Evolutionary conservation across 805 yeast species (phyloP).

Genomic region (Saturnispora dispora): DNA sequence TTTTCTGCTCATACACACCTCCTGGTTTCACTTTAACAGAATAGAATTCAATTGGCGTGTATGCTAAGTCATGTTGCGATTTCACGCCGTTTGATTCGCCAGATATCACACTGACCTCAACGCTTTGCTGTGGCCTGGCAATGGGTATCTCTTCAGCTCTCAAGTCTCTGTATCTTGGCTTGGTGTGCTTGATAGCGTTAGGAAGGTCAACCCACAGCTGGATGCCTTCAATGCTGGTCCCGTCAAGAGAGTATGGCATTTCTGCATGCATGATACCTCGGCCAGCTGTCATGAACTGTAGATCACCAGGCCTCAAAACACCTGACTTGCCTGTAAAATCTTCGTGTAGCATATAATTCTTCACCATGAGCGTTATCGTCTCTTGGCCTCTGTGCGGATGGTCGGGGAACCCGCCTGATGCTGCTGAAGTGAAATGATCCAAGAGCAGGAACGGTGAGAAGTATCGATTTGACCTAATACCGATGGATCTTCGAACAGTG

Average conservation of each 20-base stretch:
- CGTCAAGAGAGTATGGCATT: conserved; percentile 59
- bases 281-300: conserved; percentile 94
- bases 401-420: conserved; percentile 71
- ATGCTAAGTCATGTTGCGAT: conserved; percentile 65
- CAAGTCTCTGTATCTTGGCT: conserved; percentile 75
- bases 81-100: conserved; percentile 73
- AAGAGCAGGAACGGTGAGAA: conserved; percentile 77
- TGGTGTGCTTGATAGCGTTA: conserved; percentile 45
- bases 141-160: conserved; percentile 62
- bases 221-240: conserved; percentile 49
- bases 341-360: conserved; percentile 68
- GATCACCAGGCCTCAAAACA: conserved; percentile 67
- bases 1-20: conserved; percentile 49
- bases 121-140: conserved; percentile 54
- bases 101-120: conserved; percentile 61
- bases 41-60: conserved; percentile 71
- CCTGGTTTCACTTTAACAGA: conserved; percentile 58
- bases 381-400: conserved; percentile 82
- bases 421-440: conserved; percentile 62
- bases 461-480: conserved; percentile 55
- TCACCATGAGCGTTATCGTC: conserved; percentile 57
- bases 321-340: conserved; percentile 86
- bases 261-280: conserved; percentile 80
- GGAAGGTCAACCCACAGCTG: conserved; percentile 89
- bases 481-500: conserved; percentile 70